Base-by-base conservation (phyloP, 192 early-diverging fungal species). In the Linnemannia schmuckeri region DNA sequence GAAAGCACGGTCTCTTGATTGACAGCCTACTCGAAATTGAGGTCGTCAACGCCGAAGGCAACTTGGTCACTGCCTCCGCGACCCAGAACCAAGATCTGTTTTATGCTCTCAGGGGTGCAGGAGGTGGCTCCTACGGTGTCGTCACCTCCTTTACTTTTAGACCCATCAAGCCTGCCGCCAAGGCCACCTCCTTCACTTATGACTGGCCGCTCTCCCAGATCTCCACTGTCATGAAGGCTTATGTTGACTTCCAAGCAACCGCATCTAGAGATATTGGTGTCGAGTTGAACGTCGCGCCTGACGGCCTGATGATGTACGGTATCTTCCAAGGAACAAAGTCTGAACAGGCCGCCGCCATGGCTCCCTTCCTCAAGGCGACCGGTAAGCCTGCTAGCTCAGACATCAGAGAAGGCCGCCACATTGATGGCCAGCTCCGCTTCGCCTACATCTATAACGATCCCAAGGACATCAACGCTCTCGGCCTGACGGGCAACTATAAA, bases 61-160 rank as follows among this genome's bases (percentile, higher is more conserved):
- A 90, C 6, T 30, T 94, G 2, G 61, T 92, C 8, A 74, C 46
- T 10, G 88, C 81, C 38, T 85, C 76, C 35, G 75, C 52, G 2
- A 79, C 52, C 6, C 40, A 88, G 42, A 88, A 93, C 61, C n/a
- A 82, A 24, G 94, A 95, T 82, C 72, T 95, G 54, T 95, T 93
- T 54, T 95, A 82, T 81, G 94, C 93, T 0, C 46, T 94, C 6
- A 75, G 93, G 44, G 94, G 93, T 17, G 94, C 90, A 18, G 93
- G 93, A n/a, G 91, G 89, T 44, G 85, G 88, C 37, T 89, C 77
- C 8, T 91, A 68, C 77, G 90, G 88, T 40, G 77, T 92, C 18
- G 88, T 91, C 7, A 88, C 88, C 20, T 75, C 87, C 37, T 86
- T 90, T 24, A 85, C 78, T 6, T 49, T 90, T 63, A 52, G 77